phyloP scores from a whole-genome alignment of 345 rosid genomes.

The Populus deltoides region DNA sequence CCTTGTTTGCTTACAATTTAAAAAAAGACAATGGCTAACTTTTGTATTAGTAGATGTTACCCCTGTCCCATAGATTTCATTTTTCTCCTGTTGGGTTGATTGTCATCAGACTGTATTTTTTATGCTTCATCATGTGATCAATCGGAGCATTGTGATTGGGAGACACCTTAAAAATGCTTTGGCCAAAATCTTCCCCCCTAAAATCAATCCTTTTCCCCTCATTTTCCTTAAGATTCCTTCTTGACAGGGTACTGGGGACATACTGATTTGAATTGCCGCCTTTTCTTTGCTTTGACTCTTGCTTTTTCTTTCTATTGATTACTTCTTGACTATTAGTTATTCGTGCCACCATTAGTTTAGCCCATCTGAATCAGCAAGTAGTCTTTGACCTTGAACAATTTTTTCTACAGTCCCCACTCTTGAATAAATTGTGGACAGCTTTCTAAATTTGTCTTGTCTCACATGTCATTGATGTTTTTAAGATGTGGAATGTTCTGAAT shows the following conservation, averaged over 20 bases:
- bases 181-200: background rate
- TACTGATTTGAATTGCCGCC: too few relatives aligned
- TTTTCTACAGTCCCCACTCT: background rate
- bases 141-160: background rate
- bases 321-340: background rate
- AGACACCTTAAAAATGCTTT: background rate
- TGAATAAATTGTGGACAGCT: background rate
- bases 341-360: background rate
- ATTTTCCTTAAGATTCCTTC: too few relatives aligned
- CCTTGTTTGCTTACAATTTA: background rate
- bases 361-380: background rate
- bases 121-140: background rate
- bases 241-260: too few relatives aligned
- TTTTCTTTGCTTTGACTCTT: too few relatives aligned
- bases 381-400: background rate
- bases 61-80: background rate
- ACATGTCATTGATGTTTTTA: slow-evolving; percentile 1
- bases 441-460: background rate
- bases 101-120: background rate
- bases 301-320: background rate
- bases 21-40: background rate
- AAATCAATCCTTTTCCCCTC: background rate
- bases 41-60: background rate
- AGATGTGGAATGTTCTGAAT: background rate
- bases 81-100: background rate